A percentile compares a stretch with the other conserved stretches of the same genome.
Evolutionary conservation across 495 filamentous ascomycete species (phyloP).

Genomic region (Talaromyces borbonicus): DNA sequence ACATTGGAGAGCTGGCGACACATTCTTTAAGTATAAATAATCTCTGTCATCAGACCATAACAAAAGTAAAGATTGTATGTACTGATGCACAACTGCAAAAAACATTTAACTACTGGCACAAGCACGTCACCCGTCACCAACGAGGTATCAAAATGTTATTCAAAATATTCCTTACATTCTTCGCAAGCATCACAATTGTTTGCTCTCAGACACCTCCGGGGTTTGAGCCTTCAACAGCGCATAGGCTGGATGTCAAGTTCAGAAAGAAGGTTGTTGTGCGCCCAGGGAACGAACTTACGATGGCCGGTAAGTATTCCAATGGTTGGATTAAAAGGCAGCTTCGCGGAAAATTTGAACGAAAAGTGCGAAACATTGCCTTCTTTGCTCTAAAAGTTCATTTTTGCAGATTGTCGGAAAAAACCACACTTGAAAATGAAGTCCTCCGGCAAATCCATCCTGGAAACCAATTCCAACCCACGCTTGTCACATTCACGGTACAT

Average conservation of each 20-base stretch:
- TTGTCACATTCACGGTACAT: neutral
- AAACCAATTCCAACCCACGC: neutral
- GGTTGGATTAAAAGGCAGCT: too few species aligned
- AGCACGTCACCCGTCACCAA: too few species aligned
- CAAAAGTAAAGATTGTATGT: neutral
- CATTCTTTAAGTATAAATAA: too few species aligned
- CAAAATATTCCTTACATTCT: neutral
- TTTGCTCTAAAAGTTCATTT: neutral
- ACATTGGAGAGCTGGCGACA: neutral
- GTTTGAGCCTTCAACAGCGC: conserved; percentile 2
- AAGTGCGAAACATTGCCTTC: neutral
- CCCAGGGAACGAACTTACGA: neutral
- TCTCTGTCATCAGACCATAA: too few species aligned
- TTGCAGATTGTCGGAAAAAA: neutral
- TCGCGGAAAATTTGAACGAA: too few species aligned
- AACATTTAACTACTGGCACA: too few species aligned
- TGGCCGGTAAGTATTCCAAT: neutral
- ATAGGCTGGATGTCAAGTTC: conserved; percentile 2
- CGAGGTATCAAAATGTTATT: neutral
- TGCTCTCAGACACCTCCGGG: conserved; percentile 3
- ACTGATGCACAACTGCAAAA: too few species aligned
- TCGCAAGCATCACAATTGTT: neutral
- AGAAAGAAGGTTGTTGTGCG: neutral
- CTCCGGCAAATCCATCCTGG: neutral
- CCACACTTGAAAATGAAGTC: neutral